A percentile compares a stretch with the other conserved stretches of the same genome.
phyloP scores from a whole-genome alignment of 108 stramenopile genomes.

The Skeletonema tropicum region DNA sequence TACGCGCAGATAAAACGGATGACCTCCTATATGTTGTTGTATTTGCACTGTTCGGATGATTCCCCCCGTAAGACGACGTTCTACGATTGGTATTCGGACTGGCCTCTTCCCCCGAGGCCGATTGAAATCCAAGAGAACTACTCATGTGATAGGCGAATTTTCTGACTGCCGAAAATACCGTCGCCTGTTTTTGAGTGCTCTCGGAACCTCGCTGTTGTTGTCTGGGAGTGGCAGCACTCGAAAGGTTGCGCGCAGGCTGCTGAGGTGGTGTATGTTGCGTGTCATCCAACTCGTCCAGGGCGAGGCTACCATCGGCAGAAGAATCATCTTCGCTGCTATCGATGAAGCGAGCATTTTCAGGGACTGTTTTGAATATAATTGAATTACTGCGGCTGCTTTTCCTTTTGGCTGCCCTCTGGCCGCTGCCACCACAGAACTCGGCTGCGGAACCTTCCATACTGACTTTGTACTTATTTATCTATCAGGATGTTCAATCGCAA shows the following conservation, averaged over 20 bases:
- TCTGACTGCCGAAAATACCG: neutral
- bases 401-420: neutral
- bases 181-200: neutral
- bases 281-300: neutral
- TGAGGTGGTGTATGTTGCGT: neutral
- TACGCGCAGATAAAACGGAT: neutral
- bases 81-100: neutral
- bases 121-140: neutral
- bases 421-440: neutral
- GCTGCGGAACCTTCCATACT: neutral
- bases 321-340: conserved; percentile 3
- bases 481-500: no score
- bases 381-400: conserved; percentile 6
- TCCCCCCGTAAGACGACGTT: neutral
- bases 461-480: no score
- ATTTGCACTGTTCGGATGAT: neutral
- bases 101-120: neutral
- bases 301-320: neutral
- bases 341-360: neutral
- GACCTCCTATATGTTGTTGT: neutral
- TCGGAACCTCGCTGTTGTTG: neutral
- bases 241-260: neutral
- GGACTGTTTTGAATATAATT: neutral
- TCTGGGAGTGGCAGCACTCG: neutral
- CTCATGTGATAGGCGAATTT: neutral